Evolutionary conservation across 331 rosid genomes (phyloP), one percentile per base, ranked within the genome.

Genomic region (Spiraea crenata): DNA sequence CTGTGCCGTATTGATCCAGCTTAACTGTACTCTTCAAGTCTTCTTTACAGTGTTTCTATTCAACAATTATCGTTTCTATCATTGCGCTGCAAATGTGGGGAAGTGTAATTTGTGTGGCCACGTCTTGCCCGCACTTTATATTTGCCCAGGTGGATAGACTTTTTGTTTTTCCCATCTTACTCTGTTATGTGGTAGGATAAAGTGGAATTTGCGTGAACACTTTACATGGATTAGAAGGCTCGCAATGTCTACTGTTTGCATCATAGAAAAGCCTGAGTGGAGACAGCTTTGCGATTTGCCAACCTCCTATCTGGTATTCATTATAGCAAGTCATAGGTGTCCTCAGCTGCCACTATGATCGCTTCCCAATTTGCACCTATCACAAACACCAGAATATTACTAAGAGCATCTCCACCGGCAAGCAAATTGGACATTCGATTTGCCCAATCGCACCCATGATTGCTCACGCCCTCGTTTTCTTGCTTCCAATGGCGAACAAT

Each of bases 261-360:
- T 42, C 67, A 39, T 4, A 3, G 11, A 74, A 65, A 79, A 80
- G 71, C 48, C 63, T 74, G 69, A 60, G 69, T 65, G 61, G 79
- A 67, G 74, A 35, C 81, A 67, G 80, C 96, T 85, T 90, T 83
- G 82, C 81, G 93, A 85, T 82, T 87, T 80, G 80, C 81, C 83
- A 75, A 83, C 64, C 84, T 42, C 39, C 25, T 34, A 20, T 25
- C 9, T 44, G 16, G 57, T 25, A 73, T 65, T 65, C 75, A 62
- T 60, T n/a, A n/a, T 40, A 38, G 11, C 47, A 14, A 34, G 4
- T 35, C 31, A 16, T 9, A 41, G 61, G 52, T 63, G 35, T 63
- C 68, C 14, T 44, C 68, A 19, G 6, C 9, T 41, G 41, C 67
- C 67, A 40, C 51, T 16, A 25, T 25, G 31, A 25, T 1, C 31